Evolutionary conservation across 176 grass and related monocot genomes (phyloP), one percentile per base, ranked within the genome.

Genomic region (Avena insularis): DNA sequence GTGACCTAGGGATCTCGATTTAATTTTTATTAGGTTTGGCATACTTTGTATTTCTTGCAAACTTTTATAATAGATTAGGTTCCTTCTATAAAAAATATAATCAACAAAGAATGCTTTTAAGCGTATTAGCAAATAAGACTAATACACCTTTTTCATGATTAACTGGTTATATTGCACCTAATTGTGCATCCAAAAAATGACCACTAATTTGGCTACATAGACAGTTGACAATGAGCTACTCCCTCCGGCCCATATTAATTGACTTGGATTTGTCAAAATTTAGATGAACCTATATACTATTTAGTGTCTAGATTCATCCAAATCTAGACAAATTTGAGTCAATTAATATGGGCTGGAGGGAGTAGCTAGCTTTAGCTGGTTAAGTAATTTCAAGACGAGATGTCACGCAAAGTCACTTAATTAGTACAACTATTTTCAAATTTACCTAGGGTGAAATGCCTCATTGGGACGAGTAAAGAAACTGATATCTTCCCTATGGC

Each of bases 401-500:
- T 81, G 50, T 3, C 31, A 85, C 77, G 20, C 90, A 88, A 91
- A 87, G 71, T 91, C 63, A 71, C 36, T 58, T 45, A n/a, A 71
- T 46, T 54, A 76, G 85, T 86, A 82, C 84, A 90, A 70, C 12
- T 50, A 21, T 19, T 90, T 89, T 77, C 77, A 87, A 87, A 91
- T 57, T 78, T 86, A 70, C 60, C 75, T 51, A 62, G 54, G 49
- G n/a, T 76, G 84, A 78, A 83, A 88, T 88, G 71, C 63, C 35
- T 66, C 77, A 90, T 88, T 45, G 82, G 88, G 82, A 79, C 71
- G 35, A 86, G 78, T 90, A 90, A 93, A 93, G 31, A 79, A 88
- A 83, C 58, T 36, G 46, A 79, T 79, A 27, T 51, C 74, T 69
- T 57, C 43, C 25, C 68, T 50, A 53, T 27, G 14, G 56, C 80